These are phyloP conservation scores for Thoreauomyces humboldtii DNA, from an alignment of 192 early-diverging fungal genomes.

Conservation along the genomic window DNA sequence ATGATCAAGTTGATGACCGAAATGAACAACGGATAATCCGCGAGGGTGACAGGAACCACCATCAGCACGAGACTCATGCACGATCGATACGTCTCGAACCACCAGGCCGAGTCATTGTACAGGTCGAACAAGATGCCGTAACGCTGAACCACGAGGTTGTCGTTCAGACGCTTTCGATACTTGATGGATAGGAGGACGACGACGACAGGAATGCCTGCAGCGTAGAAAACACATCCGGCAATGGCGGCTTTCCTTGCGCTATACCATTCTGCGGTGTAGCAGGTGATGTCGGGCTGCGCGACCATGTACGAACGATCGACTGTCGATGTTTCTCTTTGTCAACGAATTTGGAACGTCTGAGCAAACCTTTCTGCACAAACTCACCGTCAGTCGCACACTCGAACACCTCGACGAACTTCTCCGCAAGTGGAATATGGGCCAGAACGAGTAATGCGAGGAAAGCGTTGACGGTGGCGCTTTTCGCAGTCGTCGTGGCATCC, in stretches of 20 bases:
- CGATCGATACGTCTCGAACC: constrained; percentile 20
- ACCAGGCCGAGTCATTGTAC: constrained; percentile 19
- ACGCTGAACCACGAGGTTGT: constrained; percentile 10
- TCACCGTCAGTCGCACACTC: constrained; percentile 29
- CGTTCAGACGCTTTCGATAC: constrained; percentile 12
- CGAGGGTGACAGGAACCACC: constrained; percentile 15
- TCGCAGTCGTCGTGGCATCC: background rate
- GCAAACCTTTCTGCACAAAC: no score
- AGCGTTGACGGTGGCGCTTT: background rate
- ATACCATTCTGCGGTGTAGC: constrained; percentile 19
- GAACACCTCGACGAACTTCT: constrained; percentile 28
- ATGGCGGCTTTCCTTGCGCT: constrained; percentile 10
- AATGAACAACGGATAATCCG: constrained; percentile 24
- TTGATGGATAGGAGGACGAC: background rate
- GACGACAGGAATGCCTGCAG: constrained; percentile 21
- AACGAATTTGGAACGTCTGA: no score
- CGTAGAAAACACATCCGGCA: constrained; percentile 25
- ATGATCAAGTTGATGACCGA: background rate
- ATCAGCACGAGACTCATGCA: constrained; percentile 11
- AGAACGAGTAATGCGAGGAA: constrained; percentile 12
- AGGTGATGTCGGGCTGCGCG: constrained; percentile 17
- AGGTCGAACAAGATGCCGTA: constrained; percentile 23
- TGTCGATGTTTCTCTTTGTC: no score
- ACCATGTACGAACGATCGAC: constrained; percentile 25
- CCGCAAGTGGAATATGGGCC: constrained; percentile 22